phyloP scores from a whole-genome alignment of 805 yeast genomes.

The Kregervanrija fluxuum region DNA sequence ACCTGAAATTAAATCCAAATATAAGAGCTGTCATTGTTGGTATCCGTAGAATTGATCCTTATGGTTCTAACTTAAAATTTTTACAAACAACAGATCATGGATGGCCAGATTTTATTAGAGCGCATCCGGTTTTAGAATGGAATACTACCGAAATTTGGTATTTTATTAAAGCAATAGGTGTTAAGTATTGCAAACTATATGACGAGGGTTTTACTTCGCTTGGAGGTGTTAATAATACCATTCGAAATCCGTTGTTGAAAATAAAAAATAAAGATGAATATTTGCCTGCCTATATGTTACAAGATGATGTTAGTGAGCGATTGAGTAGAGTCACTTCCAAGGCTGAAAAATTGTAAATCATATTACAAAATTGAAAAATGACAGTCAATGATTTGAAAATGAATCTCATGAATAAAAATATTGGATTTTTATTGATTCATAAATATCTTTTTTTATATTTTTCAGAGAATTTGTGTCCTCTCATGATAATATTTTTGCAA shows the following conservation, averaged over 20 bases:
- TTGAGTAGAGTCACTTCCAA: constrained; percentile 21
- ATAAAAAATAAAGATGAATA: constrained; percentile 16
- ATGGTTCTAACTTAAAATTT: constrained; percentile 48
- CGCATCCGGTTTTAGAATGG: constrained; percentile 91
- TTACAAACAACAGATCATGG: constrained; percentile 78
- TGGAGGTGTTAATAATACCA: constrained; percentile 71
- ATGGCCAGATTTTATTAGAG: constrained; percentile 83
- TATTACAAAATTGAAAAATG: no score
- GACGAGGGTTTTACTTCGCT: constrained; percentile 83
- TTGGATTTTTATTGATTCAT: no score
- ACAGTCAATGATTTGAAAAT: no score
- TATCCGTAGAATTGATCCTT: constrained; percentile 82
- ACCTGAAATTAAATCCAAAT: constrained; percentile 42
- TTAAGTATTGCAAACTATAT: constrained; percentile 69
- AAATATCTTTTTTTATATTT: no score
- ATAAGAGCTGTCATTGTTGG: constrained; percentile 83
- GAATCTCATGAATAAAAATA: no score
- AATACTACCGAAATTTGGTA: constrained; percentile 78
- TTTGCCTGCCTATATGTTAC: constrained; percentile 52
- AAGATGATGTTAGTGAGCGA: constrained; percentile 55
- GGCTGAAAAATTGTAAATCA: no score
- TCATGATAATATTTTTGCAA: no score
- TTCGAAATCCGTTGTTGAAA: constrained; percentile 57
- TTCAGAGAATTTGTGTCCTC: no score
- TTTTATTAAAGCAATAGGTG: constrained; percentile 52